Base-by-base conservation (phyloP, 2,329 filamentous ascomycete genomes). In the Cryphonectria naterciae region DNA sequence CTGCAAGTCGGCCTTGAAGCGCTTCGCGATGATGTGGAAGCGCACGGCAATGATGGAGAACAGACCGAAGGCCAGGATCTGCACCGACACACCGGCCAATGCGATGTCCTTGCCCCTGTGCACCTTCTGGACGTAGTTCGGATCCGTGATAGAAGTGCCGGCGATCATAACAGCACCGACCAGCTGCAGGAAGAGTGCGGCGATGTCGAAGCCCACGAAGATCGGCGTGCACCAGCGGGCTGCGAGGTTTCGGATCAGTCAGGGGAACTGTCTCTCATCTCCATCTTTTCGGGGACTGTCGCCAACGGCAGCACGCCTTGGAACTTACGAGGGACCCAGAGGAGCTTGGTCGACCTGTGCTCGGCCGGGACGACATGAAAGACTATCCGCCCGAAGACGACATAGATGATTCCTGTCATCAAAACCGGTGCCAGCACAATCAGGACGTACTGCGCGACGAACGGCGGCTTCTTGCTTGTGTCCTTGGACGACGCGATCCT, bases 11-110 rank as follows among this genome's bases (percentile, higher is more conserved):
- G 74, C 72, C 6, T 74, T 74, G 73, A 83, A 84, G 35, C 75
- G 76, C 69, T 78, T 80, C 1, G 82, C 83, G 5, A 80, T 82
- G 68, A 85, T 84, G 73, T 85, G 82, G 74, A 86, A 86, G 8
- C 84, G 81, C 3, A 80, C 76, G 0, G 84, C 83, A 7, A 84
- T 77, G 37, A 86, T 69, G 5, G 79, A 80, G 69, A 86, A 86
- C 2, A 86, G 76, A 0, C 84, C 83, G 70, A 86, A 86, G 1
- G 81, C 84, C 0, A 74, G 75, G 17, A 86, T 77, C 70, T 86
- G 84, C 1, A 83, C 70, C n/a, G 77, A 77, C 8, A 84, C 80
- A n/a, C 82, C 82, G 4, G 76, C 75, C 25, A 82, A 75, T 2
- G 82, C 82, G 46, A 84, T 78, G 10, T 76, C 70, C 70, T 81